Percentiles rank a stretch among this genome's conserved stretches.
Conservation (phyloP, 192 early-diverging fungal species). For the Paraglomus occultum region DNA sequence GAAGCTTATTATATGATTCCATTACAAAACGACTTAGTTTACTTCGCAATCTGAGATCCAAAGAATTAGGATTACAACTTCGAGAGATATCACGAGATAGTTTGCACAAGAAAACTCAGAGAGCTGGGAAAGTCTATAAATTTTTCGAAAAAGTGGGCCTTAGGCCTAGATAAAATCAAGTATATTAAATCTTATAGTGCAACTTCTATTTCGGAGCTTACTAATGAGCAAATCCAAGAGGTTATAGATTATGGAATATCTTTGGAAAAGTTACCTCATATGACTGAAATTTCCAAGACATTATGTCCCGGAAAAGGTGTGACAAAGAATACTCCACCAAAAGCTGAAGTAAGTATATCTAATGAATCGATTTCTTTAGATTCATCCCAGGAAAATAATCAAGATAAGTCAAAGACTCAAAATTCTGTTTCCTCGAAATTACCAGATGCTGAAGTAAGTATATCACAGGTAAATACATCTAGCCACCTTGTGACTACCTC, state of each 20-base stretch:
- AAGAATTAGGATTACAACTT: constrained; percentile 16
- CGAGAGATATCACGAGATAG: constrained; percentile 12
- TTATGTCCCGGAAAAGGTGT: not conserved
- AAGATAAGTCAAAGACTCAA: not conserved
- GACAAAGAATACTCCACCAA: not conserved
- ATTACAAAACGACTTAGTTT: constrained; percentile 14
- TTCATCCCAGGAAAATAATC: not conserved
- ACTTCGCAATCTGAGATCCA: no score
- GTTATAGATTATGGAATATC: constrained; percentile 13
- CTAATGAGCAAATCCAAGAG: no score
- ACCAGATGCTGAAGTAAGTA: no score
- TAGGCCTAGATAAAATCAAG: constrained; percentile 13
- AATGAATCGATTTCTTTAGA: not conserved
- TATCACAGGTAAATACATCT: no score
- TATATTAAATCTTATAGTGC: constrained; percentile 16
- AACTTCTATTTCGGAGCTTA: not conserved
- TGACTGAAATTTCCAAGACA: constrained; percentile 19
- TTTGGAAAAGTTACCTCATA: no score
- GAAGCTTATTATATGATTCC: no score
- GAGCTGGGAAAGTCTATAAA: constrained; percentile 19
- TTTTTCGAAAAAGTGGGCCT: constrained; percentile 22
- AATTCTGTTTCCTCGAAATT: not conserved
- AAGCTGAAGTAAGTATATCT: not conserved
- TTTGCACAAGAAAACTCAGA: constrained; percentile 20
- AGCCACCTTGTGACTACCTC: no score